Evolutionary conservation across 345 rosid genomes (phyloP), one percentile per base, ranked within the genome.

Genomic region (Pelargonium nanum): DNA sequence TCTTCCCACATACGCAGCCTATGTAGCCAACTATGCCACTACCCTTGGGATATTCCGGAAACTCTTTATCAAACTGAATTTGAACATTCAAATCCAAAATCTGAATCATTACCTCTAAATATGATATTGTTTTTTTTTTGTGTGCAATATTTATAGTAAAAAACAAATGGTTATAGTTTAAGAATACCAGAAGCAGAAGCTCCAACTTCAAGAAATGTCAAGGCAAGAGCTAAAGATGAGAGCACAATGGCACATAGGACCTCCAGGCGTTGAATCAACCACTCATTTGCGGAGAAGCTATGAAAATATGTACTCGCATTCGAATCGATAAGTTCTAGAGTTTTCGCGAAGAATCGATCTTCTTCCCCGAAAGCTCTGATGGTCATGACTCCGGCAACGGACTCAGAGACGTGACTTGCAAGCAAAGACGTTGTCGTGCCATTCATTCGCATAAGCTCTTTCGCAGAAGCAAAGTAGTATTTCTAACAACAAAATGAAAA

Each of bases 251-350:
- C 81, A 26, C 91, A 80, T 5, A 82, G 17, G 19, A 72, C 70
- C 59, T 85, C 88, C 60, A 82, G 67, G 16, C 91, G 77, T 69
- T 75, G 86, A 65, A 85, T 68, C 62, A 85, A 73, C 88, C 88
- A 85, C 69, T 83, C 83, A 22, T 78, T 76, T 28, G 84, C 81
- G 0, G 86, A 68, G 68, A 76, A 78, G 62, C 65, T 72, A 64
- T 83, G 77, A 57, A 85, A 83, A 74, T 75, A 66, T 2, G 81
- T 62, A 57, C 86, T 77, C 30, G 91, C 84, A 77, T 83, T 81
- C 24, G 65, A 65, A 66, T 85, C 81, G 5, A 75, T 72, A 55
- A 83, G 78, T 61, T 67, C 45, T 24, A 85, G 61, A 69, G 71
- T 72, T 71, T 69, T 77, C 19, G 72, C 62, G 51, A 81, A 74